These are phyloP conservation scores for Plasmodium gallinaceum DNA, from an alignment of 169 alveolate genomes.

Conservation along the genomic window DNA sequence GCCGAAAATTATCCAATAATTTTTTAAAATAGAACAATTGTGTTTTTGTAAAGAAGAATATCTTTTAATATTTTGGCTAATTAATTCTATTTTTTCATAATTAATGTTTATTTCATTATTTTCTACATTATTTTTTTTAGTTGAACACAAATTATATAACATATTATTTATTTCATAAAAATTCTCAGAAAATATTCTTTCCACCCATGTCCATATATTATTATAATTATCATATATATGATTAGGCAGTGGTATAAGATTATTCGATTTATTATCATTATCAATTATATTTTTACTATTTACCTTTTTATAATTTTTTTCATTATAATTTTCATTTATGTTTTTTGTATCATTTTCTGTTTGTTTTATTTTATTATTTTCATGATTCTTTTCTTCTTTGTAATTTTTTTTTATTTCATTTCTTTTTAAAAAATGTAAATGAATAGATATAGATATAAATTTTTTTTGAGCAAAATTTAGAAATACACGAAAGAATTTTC, in stretches of 20 bases:
- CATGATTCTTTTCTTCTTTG: not conserved
- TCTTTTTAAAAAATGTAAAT: not conserved
- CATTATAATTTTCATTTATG: not conserved
- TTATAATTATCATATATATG: slow-evolving; percentile 51
- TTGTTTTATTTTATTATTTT: not conserved
- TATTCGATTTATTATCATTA: not conserved
- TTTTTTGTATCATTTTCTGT: not conserved
- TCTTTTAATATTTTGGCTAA: slow-evolving; percentile 52
- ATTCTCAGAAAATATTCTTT: slow-evolving; percentile 39
- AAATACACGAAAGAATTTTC: slow-evolving; percentile 68
- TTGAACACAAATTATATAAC: slow-evolving; percentile 4
- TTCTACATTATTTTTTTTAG: slow-evolving; percentile 4
- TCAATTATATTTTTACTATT: not conserved
- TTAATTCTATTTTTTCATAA: slow-evolving; percentile 54
- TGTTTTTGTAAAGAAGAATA: slow-evolving; percentile 47
- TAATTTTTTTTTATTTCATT: not conserved
- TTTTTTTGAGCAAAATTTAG: slow-evolving; percentile 57
- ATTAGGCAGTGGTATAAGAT: slow-evolving; percentile 14
- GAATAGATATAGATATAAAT: slow-evolving; percentile 30
- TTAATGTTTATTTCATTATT: slow-evolving; percentile 10
- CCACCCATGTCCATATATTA: slow-evolving; percentile 76
- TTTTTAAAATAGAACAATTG: slow-evolving; percentile 39
- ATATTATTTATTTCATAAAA: slow-evolving; percentile 60
- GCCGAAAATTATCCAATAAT: slow-evolving; percentile 59
- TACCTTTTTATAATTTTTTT: not conserved